These are phyloP conservation scores for Coniferiporia sulphurascens DNA, from an alignment of 1,284 basidiomycete genomes.

Conservation along the genomic window DNA sequence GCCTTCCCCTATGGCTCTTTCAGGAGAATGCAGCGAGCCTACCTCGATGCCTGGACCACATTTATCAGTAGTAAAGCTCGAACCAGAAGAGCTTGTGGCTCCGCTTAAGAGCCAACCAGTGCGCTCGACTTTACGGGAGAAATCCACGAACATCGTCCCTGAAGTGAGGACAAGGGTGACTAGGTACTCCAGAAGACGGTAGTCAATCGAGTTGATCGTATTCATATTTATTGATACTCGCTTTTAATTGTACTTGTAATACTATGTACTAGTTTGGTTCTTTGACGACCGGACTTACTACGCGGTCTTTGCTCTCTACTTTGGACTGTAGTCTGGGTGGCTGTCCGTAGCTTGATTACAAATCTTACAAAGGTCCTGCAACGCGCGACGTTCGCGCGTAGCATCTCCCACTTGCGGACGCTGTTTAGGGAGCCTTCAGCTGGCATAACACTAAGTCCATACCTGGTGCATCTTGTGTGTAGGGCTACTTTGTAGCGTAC, in stretches of 20 bases:
- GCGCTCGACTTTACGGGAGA: conserved; percentile 13
- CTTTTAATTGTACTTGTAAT: background rate
- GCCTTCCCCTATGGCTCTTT: conserved; percentile 1
- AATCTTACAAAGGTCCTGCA: background rate
- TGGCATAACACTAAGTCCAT: background rate
- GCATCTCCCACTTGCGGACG: too few relatives aligned
- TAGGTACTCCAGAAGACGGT: background rate
- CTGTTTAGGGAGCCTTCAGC: background rate
- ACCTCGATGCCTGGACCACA: background rate
- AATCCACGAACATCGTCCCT: conserved; percentile 14
- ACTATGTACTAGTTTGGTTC: background rate
- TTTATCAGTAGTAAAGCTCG: background rate
- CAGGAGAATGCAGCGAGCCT: background rate
- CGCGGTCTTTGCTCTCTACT: background rate
- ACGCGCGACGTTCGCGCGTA: background rate
- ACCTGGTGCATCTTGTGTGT: background rate
- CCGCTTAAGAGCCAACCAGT: conserved; percentile 8
- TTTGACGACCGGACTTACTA: background rate
- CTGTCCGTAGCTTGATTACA: too few relatives aligned
- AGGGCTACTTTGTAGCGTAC: background rate
- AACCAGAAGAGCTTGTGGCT: background rate
- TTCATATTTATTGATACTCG: background rate
- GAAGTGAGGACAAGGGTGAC: conserved; percentile 6
- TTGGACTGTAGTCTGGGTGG: background rate
- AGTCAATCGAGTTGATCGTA: background rate